These are phyloP conservation scores for Ilex aquifolium DNA, from an alignment of 257 asterid genomes.

Conservation along the genomic window DNA sequence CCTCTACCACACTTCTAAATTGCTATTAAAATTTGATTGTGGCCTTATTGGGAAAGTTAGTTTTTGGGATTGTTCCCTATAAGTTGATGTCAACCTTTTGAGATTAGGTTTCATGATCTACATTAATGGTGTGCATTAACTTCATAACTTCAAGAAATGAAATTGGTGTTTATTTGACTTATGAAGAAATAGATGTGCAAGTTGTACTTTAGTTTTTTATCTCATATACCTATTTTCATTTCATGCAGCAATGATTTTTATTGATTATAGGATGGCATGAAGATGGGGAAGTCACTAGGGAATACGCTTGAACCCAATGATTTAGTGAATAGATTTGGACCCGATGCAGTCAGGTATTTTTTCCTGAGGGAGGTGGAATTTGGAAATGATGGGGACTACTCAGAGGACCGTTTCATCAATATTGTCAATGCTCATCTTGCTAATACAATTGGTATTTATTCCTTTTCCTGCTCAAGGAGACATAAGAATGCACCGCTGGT, in stretches of 20 bases:
- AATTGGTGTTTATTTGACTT: background rate
- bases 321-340: slow-evolving; percentile 74
- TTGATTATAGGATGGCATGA: slow-evolving; percentile 76
- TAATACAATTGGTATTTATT: slow-evolving; percentile 72
- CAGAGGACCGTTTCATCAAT: slow-evolving; percentile 87
- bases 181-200: background rate
- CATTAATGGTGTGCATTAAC: background rate
- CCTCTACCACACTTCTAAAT: no score
- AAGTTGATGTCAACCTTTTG: no score
- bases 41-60: no score
- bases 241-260: slow-evolving; percentile 27
- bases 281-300: slow-evolving; percentile 97
- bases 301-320: slow-evolving; percentile 92
- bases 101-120: no score
- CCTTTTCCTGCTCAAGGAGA: slow-evolving; percentile 2
- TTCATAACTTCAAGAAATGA: background rate
- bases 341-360: slow-evolving; percentile 95
- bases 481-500: background rate
- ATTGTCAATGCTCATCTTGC: slow-evolving; percentile 90
- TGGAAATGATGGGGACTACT: slow-evolving; percentile 92
- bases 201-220: background rate
- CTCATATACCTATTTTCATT: slow-evolving; percentile 16
- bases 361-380: slow-evolving; percentile 95
- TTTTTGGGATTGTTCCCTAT: no score
- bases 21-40: no score